Percentiles rank a stretch among this genome's conserved stretches.
These are phyloP conservation scores for Backusella australiensis DNA, from an alignment of 192 early-diverging fungal genomes.

Conservation along the genomic window DNA sequence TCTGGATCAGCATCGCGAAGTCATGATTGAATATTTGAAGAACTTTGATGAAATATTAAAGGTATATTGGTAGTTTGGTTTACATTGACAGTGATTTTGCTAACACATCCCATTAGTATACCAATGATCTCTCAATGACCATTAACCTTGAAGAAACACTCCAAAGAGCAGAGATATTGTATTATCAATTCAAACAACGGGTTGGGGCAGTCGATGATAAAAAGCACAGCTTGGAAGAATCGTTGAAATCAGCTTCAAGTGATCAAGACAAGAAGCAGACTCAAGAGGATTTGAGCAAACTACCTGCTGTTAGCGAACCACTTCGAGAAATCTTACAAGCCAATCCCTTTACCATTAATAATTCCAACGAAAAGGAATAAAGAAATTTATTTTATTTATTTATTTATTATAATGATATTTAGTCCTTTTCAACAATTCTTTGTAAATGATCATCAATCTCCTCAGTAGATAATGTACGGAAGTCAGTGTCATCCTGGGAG, in stretches of 20 bases:
- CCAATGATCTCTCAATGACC: constrained; percentile 81
- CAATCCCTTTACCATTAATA: background rate
- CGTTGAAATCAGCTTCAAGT: background rate
- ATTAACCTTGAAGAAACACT: constrained; percentile 76
- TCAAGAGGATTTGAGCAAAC: background rate
- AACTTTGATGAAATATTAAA: constrained; percentile 95
- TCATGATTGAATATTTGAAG: constrained; percentile 74
- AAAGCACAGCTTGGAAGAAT: background rate
- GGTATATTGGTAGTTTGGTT: constrained; percentile 33
- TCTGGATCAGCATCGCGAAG: constrained; percentile 79
- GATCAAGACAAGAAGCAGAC: background rate
- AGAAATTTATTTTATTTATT: background rate
- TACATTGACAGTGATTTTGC: no score
- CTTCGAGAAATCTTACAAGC: background rate
- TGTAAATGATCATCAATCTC: constrained; percentile 92
- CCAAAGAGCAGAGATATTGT: constrained; percentile 75
- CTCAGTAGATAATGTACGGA: constrained; percentile 70
- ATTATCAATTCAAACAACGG: constrained; percentile 56
- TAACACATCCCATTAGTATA: constrained; percentile 48
- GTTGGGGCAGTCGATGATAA: constrained; percentile 47
- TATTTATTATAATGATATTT: constrained; percentile 15
- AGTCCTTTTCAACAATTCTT: constrained; percentile 87
- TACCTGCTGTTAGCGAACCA: background rate
- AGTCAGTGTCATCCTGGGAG: constrained; percentile 66
- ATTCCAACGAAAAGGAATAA: background rate